Evolutionary conservation across 306 rosid genomes (phyloP).

Genomic region (Luffa acutangula): DNA sequence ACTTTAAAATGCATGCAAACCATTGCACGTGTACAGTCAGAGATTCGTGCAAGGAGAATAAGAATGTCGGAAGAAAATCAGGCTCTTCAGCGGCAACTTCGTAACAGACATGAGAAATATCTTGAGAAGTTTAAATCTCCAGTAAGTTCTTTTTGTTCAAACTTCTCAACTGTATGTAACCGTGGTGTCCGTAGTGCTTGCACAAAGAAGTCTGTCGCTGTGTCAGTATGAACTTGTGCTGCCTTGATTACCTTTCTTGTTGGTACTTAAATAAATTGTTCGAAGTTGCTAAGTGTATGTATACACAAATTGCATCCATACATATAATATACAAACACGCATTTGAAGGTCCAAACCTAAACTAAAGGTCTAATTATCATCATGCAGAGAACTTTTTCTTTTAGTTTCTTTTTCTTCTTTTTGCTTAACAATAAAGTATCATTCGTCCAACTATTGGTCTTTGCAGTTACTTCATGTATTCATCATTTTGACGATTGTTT

Average conservation of each 20-base stretch:
- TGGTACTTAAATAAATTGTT: background rate
- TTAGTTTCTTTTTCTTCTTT: background rate
- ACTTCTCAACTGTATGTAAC: background rate
- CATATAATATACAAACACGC: background rate
- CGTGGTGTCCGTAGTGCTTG: background rate
- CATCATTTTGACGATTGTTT: background rate
- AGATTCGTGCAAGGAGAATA: constrained; percentile 73
- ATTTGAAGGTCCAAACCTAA: background rate
- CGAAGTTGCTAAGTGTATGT: background rate
- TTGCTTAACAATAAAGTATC: background rate
- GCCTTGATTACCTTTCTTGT: background rate
- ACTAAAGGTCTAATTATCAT: background rate
- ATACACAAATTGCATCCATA: background rate
- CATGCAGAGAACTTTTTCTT: background rate
- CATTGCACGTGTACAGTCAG: constrained; percentile 77
- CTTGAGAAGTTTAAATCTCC: constrained; percentile 58
- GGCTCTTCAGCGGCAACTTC: constrained; percentile 78
- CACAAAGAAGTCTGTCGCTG: background rate
- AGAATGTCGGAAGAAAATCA: constrained; percentile 92
- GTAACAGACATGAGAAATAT: constrained; percentile 76
- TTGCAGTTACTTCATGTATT: background rate
- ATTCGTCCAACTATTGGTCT: background rate
- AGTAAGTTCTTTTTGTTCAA: constrained; percentile 16
- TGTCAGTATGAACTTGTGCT: background rate
- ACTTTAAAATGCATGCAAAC: constrained; percentile 90